phyloP scores from a whole-genome alignment of 2,329 filamentous ascomycete species.

The Verticillium nonalfalfae region DNA sequence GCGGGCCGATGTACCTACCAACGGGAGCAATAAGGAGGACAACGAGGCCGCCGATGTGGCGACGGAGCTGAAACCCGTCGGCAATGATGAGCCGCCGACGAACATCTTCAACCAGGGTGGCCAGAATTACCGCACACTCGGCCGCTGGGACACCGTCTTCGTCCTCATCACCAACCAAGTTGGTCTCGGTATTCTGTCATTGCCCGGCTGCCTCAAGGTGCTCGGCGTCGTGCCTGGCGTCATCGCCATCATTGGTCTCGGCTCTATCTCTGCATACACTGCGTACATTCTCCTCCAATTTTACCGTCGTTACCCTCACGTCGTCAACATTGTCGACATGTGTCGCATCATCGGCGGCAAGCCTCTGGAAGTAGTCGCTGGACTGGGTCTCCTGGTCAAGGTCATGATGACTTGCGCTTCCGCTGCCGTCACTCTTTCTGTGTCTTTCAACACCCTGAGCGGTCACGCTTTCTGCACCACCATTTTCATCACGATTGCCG shows the following conservation, averaged over 20 bases:
- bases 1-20: neutral
- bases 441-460: constrained; percentile 64
- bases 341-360: constrained; percentile 41
- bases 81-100: neutral
- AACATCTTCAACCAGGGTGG: constrained; percentile 22
- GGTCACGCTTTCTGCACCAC: constrained; percentile 58
- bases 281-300: constrained; percentile 53
- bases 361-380: constrained; percentile 17
- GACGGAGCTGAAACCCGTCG: neutral
- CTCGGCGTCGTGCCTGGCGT: constrained; percentile 62
- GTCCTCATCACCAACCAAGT: constrained; percentile 26
- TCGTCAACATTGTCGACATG: constrained; percentile 67
- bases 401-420: constrained; percentile 66
- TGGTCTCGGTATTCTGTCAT: constrained; percentile 51
- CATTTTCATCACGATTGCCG: constrained; percentile 56
- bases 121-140: constrained; percentile 25
- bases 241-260: constrained; percentile 58
- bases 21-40: neutral
- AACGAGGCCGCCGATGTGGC: constrained; percentile 15
- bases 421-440: constrained; percentile 59
- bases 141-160: constrained; percentile 25
- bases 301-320: constrained; percentile 60
- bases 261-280: constrained; percentile 59
- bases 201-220: constrained; percentile 63
- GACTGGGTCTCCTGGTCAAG: constrained; percentile 64